A percentile compares a stretch with the other conserved stretches of the same genome.
phyloP scores from a whole-genome alignment of 2,329 filamentous ascomycete species.

The Pochonia chlamydosporia region DNA sequence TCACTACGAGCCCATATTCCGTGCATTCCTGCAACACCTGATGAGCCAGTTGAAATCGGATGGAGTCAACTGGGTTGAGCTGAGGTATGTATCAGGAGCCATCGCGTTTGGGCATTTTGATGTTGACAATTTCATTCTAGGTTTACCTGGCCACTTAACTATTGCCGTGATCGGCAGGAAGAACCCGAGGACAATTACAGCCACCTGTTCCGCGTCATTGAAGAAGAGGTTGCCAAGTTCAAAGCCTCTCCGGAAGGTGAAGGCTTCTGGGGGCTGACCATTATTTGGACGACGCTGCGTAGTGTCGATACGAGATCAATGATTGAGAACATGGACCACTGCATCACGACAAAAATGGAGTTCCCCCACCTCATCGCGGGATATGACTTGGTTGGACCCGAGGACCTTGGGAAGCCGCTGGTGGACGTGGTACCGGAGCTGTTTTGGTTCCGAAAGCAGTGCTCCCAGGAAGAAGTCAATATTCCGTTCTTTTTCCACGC shows the following conservation, averaged over 20 bases:
- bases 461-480: slow-evolving; percentile 67
- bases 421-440: slow-evolving; percentile 74
- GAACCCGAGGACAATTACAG: slow-evolving; percentile 60
- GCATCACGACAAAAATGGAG: slow-evolving; percentile 72
- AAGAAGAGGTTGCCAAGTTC: slow-evolving; percentile 75
- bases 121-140: slow-evolving; percentile 29
- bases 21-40: slow-evolving; percentile 66
- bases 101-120: background rate
- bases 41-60: slow-evolving; percentile 70
- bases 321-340: slow-evolving; percentile 78
- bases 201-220: slow-evolving; percentile 65
- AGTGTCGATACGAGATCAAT: slow-evolving; percentile 58
- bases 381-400: slow-evolving; percentile 86
- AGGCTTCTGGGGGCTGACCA: slow-evolving; percentile 75
- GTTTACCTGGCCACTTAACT: slow-evolving; percentile 67
- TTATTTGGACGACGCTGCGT: slow-evolving; percentile 80
- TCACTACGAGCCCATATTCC: slow-evolving; percentile 87
- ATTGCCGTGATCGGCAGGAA: slow-evolving; percentile 59
- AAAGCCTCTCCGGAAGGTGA: slow-evolving; percentile 63
- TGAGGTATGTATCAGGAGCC: slow-evolving; percentile 39
- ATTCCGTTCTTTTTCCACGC: slow-evolving; percentile 97
- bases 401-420: slow-evolving; percentile 72
- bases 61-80: slow-evolving; percentile 78
- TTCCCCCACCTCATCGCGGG: slow-evolving; percentile 78
- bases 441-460: slow-evolving; percentile 90